Evolutionary conservation across 108 stramenopile genomes (phyloP).

Genomic region (Stephanodiscus minutulus): DNA sequence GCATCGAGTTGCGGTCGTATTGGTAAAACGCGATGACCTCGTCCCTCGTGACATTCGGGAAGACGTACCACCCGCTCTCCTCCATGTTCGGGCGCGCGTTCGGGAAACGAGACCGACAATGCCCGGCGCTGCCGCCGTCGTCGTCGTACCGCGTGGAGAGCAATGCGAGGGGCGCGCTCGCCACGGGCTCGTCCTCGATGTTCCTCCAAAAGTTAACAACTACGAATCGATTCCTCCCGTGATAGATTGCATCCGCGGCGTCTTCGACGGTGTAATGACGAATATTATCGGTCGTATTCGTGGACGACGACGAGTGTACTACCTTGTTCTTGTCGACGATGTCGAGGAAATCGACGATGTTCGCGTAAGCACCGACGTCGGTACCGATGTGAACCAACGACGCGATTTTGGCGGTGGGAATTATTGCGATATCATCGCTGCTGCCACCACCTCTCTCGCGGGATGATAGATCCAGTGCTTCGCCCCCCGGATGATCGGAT

Average conservation of each 20-base stretch:
- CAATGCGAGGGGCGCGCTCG: constrained; percentile 45
- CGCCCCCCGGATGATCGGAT: constrained; percentile 66
- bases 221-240: constrained; percentile 47
- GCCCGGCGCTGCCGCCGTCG: no score
- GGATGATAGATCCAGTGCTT: constrained; percentile 30
- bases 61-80: constrained; percentile 55
- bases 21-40: constrained; percentile 62
- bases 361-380: constrained; percentile 58
- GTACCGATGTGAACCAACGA: constrained; percentile 61
- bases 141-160: constrained; percentile 45
- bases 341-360: constrained; percentile 42
- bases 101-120: constrained; percentile 39
- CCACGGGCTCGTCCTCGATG: constrained; percentile 29
- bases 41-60: constrained; percentile 43
- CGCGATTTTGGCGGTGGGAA: constrained; percentile 52
- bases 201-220: constrained; percentile 61
- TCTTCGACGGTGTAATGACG: neutral
- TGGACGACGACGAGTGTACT: constrained; percentile 15
- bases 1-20: constrained; percentile 48
- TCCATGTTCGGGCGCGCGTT: constrained; percentile 31
- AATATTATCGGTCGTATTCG: neutral
- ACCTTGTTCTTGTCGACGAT: constrained; percentile 55
- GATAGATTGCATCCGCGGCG: constrained; percentile 4
- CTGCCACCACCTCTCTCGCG: neutral
- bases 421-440: neutral